A percentile compares a stretch with the other conserved stretches of the same genome.
These are phyloP conservation scores for Candida montana DNA, from an alignment of 805 yeast genomes.

Conservation along the genomic window DNA sequence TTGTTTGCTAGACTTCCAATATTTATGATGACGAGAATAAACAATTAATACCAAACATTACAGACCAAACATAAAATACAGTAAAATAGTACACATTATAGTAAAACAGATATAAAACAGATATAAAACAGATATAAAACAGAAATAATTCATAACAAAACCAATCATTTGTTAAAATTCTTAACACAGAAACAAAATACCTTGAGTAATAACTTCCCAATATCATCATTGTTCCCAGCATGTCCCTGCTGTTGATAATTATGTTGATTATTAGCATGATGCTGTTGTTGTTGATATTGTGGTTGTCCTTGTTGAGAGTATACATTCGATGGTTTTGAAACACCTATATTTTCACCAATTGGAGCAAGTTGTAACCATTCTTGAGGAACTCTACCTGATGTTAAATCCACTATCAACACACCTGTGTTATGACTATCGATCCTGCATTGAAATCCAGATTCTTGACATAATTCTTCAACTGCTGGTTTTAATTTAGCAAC, in stretches of 20 bases:
- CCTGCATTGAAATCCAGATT: slow-evolving; percentile 54
- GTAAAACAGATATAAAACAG: not conserved
- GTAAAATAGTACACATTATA: no score
- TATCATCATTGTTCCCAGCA: slow-evolving; percentile 13
- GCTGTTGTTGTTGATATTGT: slow-evolving; percentile 21
- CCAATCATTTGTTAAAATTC: slow-evolving; percentile 13
- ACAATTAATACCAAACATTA: no score
- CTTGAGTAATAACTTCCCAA: slow-evolving; percentile 22
- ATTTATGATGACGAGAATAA: no score
- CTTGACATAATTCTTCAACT: slow-evolving; percentile 67
- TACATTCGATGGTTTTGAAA: slow-evolving; percentile 29
- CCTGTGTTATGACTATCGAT: slow-evolving; percentile 75
- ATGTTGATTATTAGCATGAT: no score
- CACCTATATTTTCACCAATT: not conserved
- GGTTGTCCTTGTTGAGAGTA: slow-evolving; percentile 28
- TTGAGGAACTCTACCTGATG: slow-evolving; percentile 40
- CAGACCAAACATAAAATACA: no score
- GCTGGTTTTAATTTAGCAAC: slow-evolving; percentile 90
- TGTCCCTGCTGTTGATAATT: slow-evolving; percentile 9
- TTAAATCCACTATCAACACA: slow-evolving; percentile 65
- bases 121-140: not conserved
- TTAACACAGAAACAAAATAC: slow-evolving; percentile 32
- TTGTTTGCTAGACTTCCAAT: no score
- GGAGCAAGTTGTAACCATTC: slow-evolving; percentile 25
- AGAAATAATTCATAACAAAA: no score